phyloP scores from a whole-genome alignment of 371 early-diverging fungal genomes.

The Paraphysoderma sedebokerense region DNA sequence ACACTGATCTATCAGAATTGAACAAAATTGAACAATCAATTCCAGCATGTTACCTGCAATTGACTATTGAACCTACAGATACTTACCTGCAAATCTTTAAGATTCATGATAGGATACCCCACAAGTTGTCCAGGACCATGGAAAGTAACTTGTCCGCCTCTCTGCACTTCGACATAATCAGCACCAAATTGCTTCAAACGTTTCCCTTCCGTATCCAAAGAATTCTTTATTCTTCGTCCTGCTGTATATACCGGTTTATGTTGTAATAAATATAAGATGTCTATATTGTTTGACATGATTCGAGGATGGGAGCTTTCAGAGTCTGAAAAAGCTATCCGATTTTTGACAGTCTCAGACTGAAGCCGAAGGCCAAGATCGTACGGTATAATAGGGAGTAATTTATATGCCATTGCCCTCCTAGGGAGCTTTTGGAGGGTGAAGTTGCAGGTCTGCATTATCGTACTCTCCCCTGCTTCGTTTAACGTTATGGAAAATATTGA shows the following conservation, averaged over 20 bases:
- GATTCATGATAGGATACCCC: constrained; percentile 79
- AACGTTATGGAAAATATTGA: too few relatives aligned
- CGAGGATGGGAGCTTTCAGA: background rate
- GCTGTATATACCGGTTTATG: constrained; percentile 82
- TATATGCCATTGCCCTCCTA: too few relatives aligned
- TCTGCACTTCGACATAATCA: constrained; percentile 57
- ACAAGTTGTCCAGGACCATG: constrained; percentile 96
- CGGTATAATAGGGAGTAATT: too few relatives aligned
- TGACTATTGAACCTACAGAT: constrained; percentile 1
- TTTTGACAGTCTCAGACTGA: background rate
- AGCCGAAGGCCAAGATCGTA: background rate
- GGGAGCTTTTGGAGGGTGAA: too few relatives aligned
- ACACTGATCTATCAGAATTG: constrained; percentile 31
- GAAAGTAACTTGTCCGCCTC: constrained; percentile 91
- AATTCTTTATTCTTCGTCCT: constrained; percentile 63
- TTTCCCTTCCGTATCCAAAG: constrained; percentile 26
- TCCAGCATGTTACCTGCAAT: too few relatives aligned
- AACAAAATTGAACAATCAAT: background rate
- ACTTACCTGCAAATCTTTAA: constrained; percentile 23
- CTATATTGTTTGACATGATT: too few relatives aligned
- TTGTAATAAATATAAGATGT: constrained; percentile 61
- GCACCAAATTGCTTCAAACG: constrained; percentile 44
- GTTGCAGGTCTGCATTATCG: too few relatives aligned
- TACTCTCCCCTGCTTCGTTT: too few relatives aligned
- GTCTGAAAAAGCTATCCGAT: background rate